phyloP scores from a whole-genome alignment of 768 basidiomycete genomes.

The Crepidotus variabilis region DNA sequence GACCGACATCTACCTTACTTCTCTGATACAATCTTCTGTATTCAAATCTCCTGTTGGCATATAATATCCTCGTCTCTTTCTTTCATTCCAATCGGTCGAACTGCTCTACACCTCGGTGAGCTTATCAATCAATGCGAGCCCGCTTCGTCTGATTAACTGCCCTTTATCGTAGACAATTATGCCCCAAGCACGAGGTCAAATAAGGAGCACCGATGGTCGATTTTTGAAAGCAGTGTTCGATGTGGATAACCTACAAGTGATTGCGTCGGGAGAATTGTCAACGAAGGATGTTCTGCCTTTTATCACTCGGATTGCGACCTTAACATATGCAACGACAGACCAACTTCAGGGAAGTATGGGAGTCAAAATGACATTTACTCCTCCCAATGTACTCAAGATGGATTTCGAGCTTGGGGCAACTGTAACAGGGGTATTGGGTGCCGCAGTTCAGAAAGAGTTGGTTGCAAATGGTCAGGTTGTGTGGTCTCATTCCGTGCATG shows the following conservation, averaged over 20 bases:
- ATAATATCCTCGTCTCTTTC: not conserved
- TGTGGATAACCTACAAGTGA: too few relatives aligned
- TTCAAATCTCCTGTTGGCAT: not conserved
- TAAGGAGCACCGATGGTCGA: too few relatives aligned
- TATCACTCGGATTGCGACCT: not conserved
- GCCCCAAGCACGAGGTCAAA: too few relatives aligned
- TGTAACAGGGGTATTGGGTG: not conserved
- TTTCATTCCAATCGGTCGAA: not conserved
- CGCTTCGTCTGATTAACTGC: too few relatives aligned
- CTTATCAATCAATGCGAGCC: not conserved
- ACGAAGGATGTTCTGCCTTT: not conserved
- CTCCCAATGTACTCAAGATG: not conserved
- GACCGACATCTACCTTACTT: too few relatives aligned
- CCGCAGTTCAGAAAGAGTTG: not conserved
- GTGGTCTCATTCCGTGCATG: not conserved
- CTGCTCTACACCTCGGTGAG: not conserved
- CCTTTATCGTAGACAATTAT: too few relatives aligned
- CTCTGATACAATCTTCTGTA: not conserved
- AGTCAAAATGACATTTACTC: not conserved
- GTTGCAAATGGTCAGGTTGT: not conserved
- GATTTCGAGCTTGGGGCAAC: not conserved
- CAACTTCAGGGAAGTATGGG: not conserved
- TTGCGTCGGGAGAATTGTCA: too few relatives aligned
- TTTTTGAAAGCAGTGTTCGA: too few relatives aligned
- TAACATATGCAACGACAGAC: not conserved